These are phyloP conservation scores for Veloboletus limbatus DNA, from an alignment of 1,284 basidiomycete species.

Conservation along the genomic window DNA sequence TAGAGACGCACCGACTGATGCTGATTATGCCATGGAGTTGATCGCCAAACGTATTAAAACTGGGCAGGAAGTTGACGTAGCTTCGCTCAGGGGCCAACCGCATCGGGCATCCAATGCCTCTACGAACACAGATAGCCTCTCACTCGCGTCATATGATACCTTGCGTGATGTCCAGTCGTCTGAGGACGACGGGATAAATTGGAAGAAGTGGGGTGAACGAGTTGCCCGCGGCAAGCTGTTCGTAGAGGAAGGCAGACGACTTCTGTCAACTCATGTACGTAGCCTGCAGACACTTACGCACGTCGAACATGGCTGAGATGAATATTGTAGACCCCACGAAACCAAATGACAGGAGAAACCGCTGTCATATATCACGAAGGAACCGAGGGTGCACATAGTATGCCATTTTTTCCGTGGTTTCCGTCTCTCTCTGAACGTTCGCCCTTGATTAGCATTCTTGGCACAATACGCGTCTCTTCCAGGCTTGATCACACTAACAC, in stretches of 20 bases:
- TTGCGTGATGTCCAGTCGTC: slow-evolving; percentile 7
- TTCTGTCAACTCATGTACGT: slow-evolving; percentile 40
- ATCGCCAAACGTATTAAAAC: slow-evolving; percentile 58
- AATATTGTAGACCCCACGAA: slow-evolving; percentile 9
- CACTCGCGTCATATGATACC: slow-evolving; percentile 5
- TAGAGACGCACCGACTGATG: slow-evolving; percentile 56
- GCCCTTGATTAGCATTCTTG: slow-evolving; percentile 48
- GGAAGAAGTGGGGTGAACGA: slow-evolving; percentile 55
- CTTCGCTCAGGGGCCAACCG: slow-evolving; percentile 13
- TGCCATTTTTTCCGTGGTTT: slow-evolving; percentile 18
- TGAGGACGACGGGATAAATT: slow-evolving; percentile 35
- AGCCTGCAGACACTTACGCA: background rate
- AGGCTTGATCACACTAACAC: slow-evolving; percentile 57
- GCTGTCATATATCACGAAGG: background rate
- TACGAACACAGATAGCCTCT: slow-evolving; percentile 9
- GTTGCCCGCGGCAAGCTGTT: slow-evolving; percentile 45
- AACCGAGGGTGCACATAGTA: slow-evolving; percentile 40
- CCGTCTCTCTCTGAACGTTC: background rate
- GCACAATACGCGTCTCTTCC: slow-evolving; percentile 54
- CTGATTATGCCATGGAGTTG: slow-evolving; percentile 65
- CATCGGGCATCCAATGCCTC: slow-evolving; percentile 6
- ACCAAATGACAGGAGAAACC: slow-evolving; percentile 3
- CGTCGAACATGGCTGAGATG: slow-evolving; percentile 5
- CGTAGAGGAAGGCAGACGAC: slow-evolving; percentile 41
- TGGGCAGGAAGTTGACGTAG: slow-evolving; percentile 46